A percentile compares a stretch with the other conserved stretches of the same genome.
These are phyloP conservation scores for Kwoniella dendrophila DNA, from an alignment of 768 basidiomycete genomes.

Conservation along the genomic window DNA sequence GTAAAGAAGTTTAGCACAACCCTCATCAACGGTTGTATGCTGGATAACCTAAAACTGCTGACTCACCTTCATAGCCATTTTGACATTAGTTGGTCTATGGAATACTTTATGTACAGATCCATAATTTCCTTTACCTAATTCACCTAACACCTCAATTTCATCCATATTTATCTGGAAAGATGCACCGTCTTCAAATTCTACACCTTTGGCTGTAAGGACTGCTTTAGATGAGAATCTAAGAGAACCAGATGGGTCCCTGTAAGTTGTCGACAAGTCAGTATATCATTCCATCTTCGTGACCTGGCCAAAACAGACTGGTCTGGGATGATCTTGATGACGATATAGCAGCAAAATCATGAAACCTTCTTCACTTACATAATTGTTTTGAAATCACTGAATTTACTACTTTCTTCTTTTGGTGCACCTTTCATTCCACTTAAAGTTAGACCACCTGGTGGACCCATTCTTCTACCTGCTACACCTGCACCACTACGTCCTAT, in stretches of 20 bases:
- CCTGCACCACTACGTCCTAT: conserved; percentile 41
- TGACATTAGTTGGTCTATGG: conserved; percentile 89
- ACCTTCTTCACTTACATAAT: conserved; percentile 78
- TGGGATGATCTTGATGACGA: neutral
- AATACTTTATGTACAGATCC: conserved; percentile 95
- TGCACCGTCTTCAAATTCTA: conserved; percentile 84
- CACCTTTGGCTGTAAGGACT: conserved; percentile 82
- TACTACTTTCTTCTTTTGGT: conserved; percentile 65
- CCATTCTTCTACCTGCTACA: conserved; percentile 55
- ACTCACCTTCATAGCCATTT: conserved; percentile 97
- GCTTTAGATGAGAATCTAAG: conserved; percentile 94
- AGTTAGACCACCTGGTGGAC: conserved; percentile 58
- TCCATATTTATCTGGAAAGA: conserved; percentile 94
- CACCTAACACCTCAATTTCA: conserved; percentile 85
- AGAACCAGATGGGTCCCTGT: conserved; percentile 90
- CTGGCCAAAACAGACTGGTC: too few species aligned
- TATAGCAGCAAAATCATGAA: too few species aligned
- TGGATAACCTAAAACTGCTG: neutral
- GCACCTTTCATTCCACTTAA: conserved; percentile 68
- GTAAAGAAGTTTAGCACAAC: too few species aligned
- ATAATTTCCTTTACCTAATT: conserved; percentile 94
- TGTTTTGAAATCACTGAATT: conserved; percentile 88
- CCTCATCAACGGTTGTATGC: neutral
- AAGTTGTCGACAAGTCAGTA: conserved; percentile 5
- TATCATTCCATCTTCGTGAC: too few species aligned